phyloP scores from a whole-genome alignment of 768 basidiomycete species.

The Cystofilobasidium bisporidii region DNA sequence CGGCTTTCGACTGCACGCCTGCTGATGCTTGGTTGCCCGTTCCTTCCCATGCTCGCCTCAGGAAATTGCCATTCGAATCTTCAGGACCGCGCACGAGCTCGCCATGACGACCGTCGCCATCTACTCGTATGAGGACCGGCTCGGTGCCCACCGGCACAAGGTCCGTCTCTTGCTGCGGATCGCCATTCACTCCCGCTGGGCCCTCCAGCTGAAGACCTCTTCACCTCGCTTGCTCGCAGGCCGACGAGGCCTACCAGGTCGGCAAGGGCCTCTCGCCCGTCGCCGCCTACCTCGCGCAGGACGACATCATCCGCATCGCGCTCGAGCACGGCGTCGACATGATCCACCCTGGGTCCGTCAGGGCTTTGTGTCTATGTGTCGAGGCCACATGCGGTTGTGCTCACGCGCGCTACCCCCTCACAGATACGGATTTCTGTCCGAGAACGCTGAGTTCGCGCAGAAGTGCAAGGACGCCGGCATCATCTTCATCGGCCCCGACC shows the following conservation, averaged over 20 bases:
- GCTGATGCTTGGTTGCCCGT: background rate
- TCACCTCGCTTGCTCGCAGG: constrained; percentile 46
- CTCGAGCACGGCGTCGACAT: constrained; percentile 98
- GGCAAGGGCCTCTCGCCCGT: constrained; percentile 94
- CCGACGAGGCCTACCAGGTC: constrained; percentile 97
- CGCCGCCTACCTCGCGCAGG: constrained; percentile 91
- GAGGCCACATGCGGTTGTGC: too few species aligned
- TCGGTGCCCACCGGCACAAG: constrained; percentile 97
- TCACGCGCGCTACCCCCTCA: background rate
- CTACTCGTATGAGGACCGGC: constrained; percentile 91
- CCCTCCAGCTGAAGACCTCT: background rate
- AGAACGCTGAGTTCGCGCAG: constrained; percentile 91
- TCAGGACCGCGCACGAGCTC: constrained; percentile 72
- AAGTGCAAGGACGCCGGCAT: constrained; percentile 94
- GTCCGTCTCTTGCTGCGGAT: constrained; percentile 39
- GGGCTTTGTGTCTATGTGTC: background rate
- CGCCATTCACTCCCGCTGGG: background rate
- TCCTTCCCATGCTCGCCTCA: constrained; percentile 35
- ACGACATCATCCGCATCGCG: constrained; percentile 93
- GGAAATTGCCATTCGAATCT: constrained; percentile 99
- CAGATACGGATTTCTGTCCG: constrained; percentile 94
- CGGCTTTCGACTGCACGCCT: background rate
- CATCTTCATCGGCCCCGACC: constrained; percentile 89
- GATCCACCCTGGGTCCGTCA: constrained; percentile 88
- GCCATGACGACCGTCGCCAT: constrained; percentile 99